Evolutionary conservation across 139 green algal species (phyloP).

Genomic region (Limnomonas spitsbergensis): DNA sequence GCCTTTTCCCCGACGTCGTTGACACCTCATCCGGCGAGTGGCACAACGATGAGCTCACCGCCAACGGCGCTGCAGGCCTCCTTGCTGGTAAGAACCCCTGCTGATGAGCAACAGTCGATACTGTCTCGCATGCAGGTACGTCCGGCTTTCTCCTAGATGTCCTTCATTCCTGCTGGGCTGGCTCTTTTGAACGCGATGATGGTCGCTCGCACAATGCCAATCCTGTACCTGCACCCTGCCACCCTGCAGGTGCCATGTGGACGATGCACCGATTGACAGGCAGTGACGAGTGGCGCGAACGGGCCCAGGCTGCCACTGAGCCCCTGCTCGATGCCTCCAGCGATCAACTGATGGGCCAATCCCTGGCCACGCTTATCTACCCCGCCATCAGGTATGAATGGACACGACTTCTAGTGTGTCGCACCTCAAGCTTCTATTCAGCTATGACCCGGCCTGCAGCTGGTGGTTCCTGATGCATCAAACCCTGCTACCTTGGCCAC

Average conservation of each 20-base stretch:
- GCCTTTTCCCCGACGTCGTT: slow-evolving; percentile 2
- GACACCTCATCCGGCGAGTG: background rate
- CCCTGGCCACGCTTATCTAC: slow-evolving; percentile 7
- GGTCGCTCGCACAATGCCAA: background rate
- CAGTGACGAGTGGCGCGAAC: background rate
- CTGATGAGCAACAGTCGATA: background rate
- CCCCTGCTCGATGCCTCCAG: background rate
- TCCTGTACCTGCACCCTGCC: background rate
- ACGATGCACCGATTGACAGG: slow-evolving; percentile 3
- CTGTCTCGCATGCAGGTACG: no score
- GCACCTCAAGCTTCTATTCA: no score
- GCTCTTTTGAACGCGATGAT: no score
- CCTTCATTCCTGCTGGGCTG: no score
- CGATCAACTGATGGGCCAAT: background rate
- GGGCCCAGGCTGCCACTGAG: background rate
- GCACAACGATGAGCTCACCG: background rate
- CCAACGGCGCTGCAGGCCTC: slow-evolving; percentile 8
- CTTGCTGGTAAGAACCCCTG: background rate
- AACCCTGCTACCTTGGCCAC: no score
- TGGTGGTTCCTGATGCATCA: no score
- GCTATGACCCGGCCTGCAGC: no score
- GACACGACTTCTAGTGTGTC: no score
- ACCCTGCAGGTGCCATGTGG: slow-evolving; percentile 8
- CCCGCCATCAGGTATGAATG: slow-evolving; percentile 4
- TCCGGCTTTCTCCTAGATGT: no score